phyloP scores from a whole-genome alignment of 352 stramenopile genomes.

The Pythium guiyangense region DNA sequence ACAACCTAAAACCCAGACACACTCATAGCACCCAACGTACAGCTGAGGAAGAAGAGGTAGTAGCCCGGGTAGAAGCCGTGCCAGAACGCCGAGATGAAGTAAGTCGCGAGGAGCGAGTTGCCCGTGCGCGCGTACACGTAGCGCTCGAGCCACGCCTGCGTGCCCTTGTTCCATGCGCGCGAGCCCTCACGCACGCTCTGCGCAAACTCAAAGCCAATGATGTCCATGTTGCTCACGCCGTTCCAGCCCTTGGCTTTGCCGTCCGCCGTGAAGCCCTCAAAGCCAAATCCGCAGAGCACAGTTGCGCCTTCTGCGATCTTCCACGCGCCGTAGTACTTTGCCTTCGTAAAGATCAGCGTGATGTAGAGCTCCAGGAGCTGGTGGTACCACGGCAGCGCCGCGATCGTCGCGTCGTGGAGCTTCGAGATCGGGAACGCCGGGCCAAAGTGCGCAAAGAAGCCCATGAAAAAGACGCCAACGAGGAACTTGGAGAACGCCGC shows the following conservation, averaged over 20 bases:
- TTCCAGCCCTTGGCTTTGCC: constrained; percentile 90
- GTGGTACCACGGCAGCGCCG: constrained; percentile 41
- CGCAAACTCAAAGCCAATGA: constrained; percentile 93
- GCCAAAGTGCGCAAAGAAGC: constrained; percentile 39
- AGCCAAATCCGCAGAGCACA: constrained; percentile 87
- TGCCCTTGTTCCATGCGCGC: constrained; percentile 97
- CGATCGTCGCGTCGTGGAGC: constrained; percentile 38
- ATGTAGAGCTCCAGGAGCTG: constrained; percentile 87
- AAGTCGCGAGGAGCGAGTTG: no score
- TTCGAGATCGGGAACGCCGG: constrained; percentile 48
- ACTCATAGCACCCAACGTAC: constrained; percentile 21
- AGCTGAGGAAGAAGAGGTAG: constrained; percentile 94
- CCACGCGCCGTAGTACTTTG: constrained; percentile 97
- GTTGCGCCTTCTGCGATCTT: constrained; percentile 85
- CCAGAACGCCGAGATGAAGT: constrained; percentile 94
- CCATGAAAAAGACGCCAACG: constrained; percentile 65
- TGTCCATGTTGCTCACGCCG: constrained; percentile 95
- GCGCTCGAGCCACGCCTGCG: constrained; percentile 90
- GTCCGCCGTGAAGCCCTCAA: constrained; percentile 92
- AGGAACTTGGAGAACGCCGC: constrained; percentile 77
- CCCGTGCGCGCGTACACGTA: constrained; percentile 96
- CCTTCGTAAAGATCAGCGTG: constrained; percentile 85
- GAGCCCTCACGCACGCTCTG: constrained; percentile 87
- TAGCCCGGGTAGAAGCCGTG: constrained; percentile 97
- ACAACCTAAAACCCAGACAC: not conserved